Evolutionary conservation across 805 yeast genomes (phyloP), one percentile per base, ranked within the genome.

Genomic region (Saturnispora saitoi): DNA sequence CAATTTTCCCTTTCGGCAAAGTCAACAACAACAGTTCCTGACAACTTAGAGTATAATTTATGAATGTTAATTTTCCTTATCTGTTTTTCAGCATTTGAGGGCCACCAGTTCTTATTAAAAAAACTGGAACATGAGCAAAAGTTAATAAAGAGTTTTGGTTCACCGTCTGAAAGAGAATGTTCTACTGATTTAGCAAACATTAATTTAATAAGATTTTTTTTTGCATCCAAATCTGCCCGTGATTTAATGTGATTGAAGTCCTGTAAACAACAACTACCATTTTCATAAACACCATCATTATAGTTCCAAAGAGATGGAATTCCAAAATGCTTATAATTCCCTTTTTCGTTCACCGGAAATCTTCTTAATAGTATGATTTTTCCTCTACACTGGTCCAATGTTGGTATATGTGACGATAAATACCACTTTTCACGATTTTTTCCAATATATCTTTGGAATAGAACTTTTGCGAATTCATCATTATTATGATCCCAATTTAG

Each of bases 111-210:
- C 45, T 71, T 78, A 64, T 82, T 78, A 64, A 81, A 81, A 61
- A 83, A 81, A 64, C 81, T 81, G 40, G 89, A 73, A 15, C 83
- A 91, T 1, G 88, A 75, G 50, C 87, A 79, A 63, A 82, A 85
- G 67, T 85, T 85, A 52, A 85, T 65, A 57, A 76, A 84, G 54
- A 85, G 66, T 63, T 81, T 83, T 43, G 76, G 69, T 72, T 74
- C 22, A 64, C 76, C 73, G 28, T 48, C 45, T 2, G 28, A 4
- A 7, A 20, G 26, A 11, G 24, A 19, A 40, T 55, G 47, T 20
- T 76, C 70, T 31, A 62, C 60, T 2, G 91, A 85, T 45, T 71
- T 71, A 36, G 70, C 61, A 38, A 81, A 68, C 59, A 81, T 72
- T 29, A 74, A 70, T 58, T 76, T 78, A 53, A 84, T 78, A 56